Conservation (phyloP, 2,329 filamentous ascomycete genomes). For the Penicillium polonicum region DNA sequence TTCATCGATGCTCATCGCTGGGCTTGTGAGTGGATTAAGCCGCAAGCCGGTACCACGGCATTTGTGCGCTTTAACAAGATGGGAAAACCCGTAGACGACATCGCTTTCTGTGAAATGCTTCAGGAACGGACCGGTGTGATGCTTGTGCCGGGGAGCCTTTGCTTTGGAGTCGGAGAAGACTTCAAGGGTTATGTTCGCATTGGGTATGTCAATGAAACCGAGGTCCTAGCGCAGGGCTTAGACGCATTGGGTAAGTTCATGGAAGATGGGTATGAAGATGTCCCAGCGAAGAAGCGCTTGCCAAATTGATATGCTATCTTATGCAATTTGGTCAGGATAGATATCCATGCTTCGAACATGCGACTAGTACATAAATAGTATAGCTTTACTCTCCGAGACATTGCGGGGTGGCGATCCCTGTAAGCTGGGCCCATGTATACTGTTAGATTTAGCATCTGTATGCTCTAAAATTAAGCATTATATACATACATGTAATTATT, state of each 20-base stretch:
- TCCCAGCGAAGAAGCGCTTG: constrained; percentile 37
- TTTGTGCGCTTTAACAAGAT: constrained; percentile 68
- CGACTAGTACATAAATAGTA: not conserved
- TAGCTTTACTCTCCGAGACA: not conserved
- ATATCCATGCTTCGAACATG: not conserved
- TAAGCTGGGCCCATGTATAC: not conserved
- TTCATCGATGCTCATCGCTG: constrained; percentile 66
- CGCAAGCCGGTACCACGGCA: constrained; percentile 75
- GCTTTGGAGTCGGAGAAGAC: constrained; percentile 66
- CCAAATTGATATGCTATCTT: constrained; percentile 3
- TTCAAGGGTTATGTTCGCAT: constrained; percentile 75
- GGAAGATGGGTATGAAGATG: constrained; percentile 55
- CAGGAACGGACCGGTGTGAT: constrained; percentile 69
- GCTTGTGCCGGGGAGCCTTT: constrained; percentile 69
- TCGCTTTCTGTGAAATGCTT: constrained; percentile 67
- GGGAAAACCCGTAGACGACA: constrained; percentile 66
- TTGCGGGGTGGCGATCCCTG: not conserved
- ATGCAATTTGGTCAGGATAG: not conserved
- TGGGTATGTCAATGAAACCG: constrained; percentile 71
- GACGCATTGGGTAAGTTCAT: constrained; percentile 56
- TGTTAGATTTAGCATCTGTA: not conserved
- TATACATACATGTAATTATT: no score
- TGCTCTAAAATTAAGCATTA: not conserved
- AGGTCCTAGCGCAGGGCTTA: constrained; percentile 66
- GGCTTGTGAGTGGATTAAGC: constrained; percentile 69